These are phyloP conservation scores for Glaciozyma antarctica DNA, from an alignment of 768 basidiomycete species.

Conservation along the genomic window DNA sequence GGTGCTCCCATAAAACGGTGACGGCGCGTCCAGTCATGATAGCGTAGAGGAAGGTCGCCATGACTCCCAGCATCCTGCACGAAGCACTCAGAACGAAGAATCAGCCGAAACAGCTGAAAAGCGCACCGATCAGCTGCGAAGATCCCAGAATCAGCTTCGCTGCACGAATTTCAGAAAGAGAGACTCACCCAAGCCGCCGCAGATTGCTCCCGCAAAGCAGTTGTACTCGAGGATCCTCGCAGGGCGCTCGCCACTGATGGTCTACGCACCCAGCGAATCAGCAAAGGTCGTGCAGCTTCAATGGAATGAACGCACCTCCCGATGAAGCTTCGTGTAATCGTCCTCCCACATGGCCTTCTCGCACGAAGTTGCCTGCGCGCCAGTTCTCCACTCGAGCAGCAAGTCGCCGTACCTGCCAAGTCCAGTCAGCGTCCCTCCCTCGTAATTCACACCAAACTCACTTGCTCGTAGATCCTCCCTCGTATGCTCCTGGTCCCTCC, in stretches of 20 bases:
- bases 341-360: constrained; percentile 23
- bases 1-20: constrained; percentile 19
- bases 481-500: constrained; percentile 10
- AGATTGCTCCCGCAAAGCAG: constrained; percentile 3
- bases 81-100: not conserved
- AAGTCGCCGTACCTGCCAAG: constrained; percentile 17
- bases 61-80: constrained; percentile 4
- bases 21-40: constrained; percentile 21
- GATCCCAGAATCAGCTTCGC: too few relatives aligned
- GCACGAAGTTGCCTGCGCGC: constrained; percentile 7
- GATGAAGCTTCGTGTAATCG: constrained; percentile 13
- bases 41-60: constrained; percentile 7
- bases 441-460: not conserved
- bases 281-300: not conserved
- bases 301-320: not conserved
- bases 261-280: not conserved
- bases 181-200: constrained; percentile 9
- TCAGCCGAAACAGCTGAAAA: not conserved
- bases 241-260: constrained; percentile 3
- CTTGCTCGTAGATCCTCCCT: constrained; percentile 8
- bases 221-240: constrained; percentile 15
- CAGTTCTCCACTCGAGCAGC: constrained; percentile 19
- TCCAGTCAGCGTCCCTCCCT: not conserved
- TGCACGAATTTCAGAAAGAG: too few relatives aligned
- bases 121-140: constrained; percentile 16